Evolutionary conservation across 2,329 filamentous ascomycete species (phyloP).

Genomic region (Colletotrichum sojae): DNA sequence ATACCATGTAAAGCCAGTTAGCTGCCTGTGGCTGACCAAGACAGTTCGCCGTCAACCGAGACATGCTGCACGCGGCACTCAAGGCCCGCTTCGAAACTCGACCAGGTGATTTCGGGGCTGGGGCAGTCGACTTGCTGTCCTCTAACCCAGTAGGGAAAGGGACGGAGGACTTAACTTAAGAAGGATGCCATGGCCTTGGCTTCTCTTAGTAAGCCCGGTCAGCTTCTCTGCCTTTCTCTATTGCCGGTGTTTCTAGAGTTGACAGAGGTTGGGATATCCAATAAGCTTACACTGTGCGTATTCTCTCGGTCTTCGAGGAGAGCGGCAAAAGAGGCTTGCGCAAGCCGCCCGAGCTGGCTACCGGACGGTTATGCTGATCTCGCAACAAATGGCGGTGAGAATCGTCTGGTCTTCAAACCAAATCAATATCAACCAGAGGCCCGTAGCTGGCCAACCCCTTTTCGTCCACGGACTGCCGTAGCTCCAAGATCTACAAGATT

Average conservation of each 20-base stretch:
- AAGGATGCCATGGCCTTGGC: slow-evolving; percentile 11
- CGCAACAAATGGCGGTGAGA: slow-evolving; percentile 34
- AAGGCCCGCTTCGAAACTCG: slow-evolving; percentile 11
- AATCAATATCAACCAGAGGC: not conserved
- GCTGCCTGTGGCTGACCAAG: slow-evolving; percentile 15
- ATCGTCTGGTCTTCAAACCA: slow-evolving; percentile 8
- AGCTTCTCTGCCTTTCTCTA: not conserved
- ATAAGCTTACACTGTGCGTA: slow-evolving; percentile 20
- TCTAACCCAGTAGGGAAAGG: not conserved
- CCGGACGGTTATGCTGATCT: slow-evolving; percentile 13
- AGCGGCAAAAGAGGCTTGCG: not conserved
- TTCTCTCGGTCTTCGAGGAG: not conserved
- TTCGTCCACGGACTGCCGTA: slow-evolving; percentile 5
- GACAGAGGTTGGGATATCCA: slow-evolving; percentile 3
- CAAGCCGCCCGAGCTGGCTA: slow-evolving; percentile 22
- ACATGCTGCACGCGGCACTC: slow-evolving; percentile 7
- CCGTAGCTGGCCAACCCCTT: slow-evolving; percentile 4
- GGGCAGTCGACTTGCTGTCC: slow-evolving; percentile 1
- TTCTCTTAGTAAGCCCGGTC: slow-evolving; percentile 6
- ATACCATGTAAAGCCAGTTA: too few species aligned
- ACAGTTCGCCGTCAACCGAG: not conserved
- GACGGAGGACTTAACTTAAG: not conserved
- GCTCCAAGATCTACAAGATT: slow-evolving; percentile 31
- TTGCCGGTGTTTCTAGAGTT: slow-evolving; percentile 20
- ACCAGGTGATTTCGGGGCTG: slow-evolving; percentile 27